Evolutionary conservation across 768 basidiomycete genomes (phyloP), one percentile per base, ranked within the genome.

Genomic region (Tulasnella sp.): DNA sequence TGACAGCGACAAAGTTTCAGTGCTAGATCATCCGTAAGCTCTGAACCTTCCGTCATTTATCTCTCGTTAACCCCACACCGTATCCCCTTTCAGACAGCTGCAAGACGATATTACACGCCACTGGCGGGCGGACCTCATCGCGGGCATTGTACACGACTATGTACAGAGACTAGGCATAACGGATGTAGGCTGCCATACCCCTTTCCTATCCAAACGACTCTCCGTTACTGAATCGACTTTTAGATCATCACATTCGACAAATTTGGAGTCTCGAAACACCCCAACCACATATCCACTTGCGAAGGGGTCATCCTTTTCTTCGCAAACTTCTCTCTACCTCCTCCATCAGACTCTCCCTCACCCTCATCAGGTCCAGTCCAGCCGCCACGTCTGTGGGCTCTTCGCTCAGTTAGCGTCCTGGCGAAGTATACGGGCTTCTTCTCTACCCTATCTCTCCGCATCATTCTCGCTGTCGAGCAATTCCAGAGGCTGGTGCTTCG

Each of bases 201-300:
- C 22, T 34, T 72, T 36, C 49, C 39, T 25, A 36, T 31, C 19
- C 64, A 36, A 19, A 6, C 11, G 7, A n/a, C 22, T 25, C 67
- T 64, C 7, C 72, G 71, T 29, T 6, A 6, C 34, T 19, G 9
- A 67, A n/a, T 15, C 22, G 31, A 2, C 58, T 68, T 49, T 12
- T 79, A 96, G 94, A 89, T 97, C 68, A 84, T 97, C 69, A 96
- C 94, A 0, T 97, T 97, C 81, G 96, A 97, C 82, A 76, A 83
- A 0, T 79, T 80, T 1, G 96, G 95, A 2, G 84, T 97, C 17
- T 93, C 95, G n/a, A 85, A 84, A 3, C 96, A 97, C 80, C 93
- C 93, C 1, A 97, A 97, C 81, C 96, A 97, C 82, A 86, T 84
- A 78, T 90, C 94, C 0, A 85, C 96, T 22, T 88, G 87, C 9